A percentile compares a stretch with the other conserved stretches of the same genome.
phyloP scores from a whole-genome alignment of 805 yeast genomes.

The Saccharomyces mikatae region DNA sequence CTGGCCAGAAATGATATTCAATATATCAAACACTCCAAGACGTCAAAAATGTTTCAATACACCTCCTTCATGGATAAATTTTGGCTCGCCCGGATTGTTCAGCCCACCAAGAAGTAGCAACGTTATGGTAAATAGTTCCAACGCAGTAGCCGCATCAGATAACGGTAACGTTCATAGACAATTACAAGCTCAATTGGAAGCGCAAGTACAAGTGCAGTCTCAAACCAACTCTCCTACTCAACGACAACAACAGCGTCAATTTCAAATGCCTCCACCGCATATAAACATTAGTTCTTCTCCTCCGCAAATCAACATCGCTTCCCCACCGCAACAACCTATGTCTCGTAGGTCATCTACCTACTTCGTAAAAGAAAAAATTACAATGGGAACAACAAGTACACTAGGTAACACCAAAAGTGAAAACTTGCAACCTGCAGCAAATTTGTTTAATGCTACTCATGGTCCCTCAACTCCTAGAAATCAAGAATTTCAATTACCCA shows the following conservation, averaged over 20 bases:
- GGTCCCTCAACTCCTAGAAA: constrained; percentile 13
- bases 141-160: not conserved
- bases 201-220: not conserved
- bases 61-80: constrained; percentile 26
- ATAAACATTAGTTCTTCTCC: constrained; percentile 4
- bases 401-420: constrained; percentile 1
- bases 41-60: constrained; percentile 16
- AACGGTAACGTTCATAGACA: not conserved
- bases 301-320: not conserved
- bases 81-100: constrained; percentile 21
- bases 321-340: not conserved
- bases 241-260: not conserved
- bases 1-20: constrained; percentile 18
- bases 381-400: not conserved
- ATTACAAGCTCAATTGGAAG: not conserved
- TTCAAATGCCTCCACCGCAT: not conserved
- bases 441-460: not conserved
- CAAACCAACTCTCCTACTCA: not conserved
- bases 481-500: constrained; percentile 9
- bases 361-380: not conserved
- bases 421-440: not conserved
- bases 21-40: constrained; percentile 8
- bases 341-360: not conserved
- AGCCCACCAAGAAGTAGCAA: constrained; percentile 11
- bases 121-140: not conserved